Base-by-base conservation (phyloP, 1,284 basidiomycete species). In the Ustilago trichophora region DNA sequence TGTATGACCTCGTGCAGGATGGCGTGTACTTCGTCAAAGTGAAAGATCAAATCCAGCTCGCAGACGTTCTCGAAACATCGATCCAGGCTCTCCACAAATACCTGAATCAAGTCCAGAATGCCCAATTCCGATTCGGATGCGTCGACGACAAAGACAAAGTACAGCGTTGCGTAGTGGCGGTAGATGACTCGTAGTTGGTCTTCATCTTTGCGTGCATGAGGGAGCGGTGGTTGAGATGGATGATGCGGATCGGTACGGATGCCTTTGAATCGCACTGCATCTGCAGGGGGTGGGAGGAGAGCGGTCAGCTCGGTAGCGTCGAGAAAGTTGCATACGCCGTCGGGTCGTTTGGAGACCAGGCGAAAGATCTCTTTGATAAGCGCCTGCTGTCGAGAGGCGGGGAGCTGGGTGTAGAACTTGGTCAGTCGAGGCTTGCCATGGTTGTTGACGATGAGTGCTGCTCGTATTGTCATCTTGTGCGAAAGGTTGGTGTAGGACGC, bases 1-100 rank as follows among this genome's bases (percentile, higher is more conserved):
- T 98, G 94, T 25, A 99, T 92, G 42, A 98, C 89, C 83, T 98
- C 95, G 29, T 90, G 87, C 38, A 99, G 87, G 42, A 98, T 92
- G 69, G 95, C 91, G 78, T 98, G 93, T 62, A 93, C 94, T 85
- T 98, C 92, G 82, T 98, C 95, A 77, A 97, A 98, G 83, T 98
- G 93, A 82, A 98, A 98, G 55, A 98, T 95, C 22, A 99, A 86
- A 82, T 99, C 96, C 38, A 99, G 85, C 83, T 99, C 96, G 84
- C 96, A 98, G 0, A 99, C 96, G 77, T 98, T 98, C 84, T 97
- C 93, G 79, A 98, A 99, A 21, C 92, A 89, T 38, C 92, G 86
- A 82, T 99, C 96, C 24, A 99, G 85, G 1, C 91, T 90, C 84
- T 99, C 96, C 41, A 99, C 96, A 78, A 99, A 93, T 11, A 98